A percentile compares a stretch with the other conserved stretches of the same genome.
Conservation (phyloP, 768 basidiomycete species). For the Scleroderma citrinum region DNA sequence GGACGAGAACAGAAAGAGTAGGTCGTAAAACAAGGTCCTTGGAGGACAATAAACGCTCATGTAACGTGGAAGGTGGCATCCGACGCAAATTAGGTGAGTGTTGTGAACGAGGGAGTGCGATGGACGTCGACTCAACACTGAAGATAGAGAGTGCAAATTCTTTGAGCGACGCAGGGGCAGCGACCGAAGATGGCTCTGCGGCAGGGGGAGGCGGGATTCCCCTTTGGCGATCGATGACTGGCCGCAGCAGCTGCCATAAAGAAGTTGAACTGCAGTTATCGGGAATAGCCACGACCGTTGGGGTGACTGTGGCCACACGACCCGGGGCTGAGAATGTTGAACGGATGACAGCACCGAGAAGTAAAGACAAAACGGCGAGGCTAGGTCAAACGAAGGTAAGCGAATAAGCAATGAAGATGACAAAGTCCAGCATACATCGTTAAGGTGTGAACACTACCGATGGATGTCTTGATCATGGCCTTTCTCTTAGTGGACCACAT, state of each 20-base stretch:
- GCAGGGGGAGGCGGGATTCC: slow-evolving; percentile 23
- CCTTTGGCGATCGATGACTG: slow-evolving; percentile 35
- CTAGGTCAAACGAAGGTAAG: slow-evolving; percentile 31
- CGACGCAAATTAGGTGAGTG: slow-evolving; percentile 19
- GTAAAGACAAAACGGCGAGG: slow-evolving; percentile 61
- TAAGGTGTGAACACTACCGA: slow-evolving; percentile 51
- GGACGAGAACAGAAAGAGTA: slow-evolving; percentile 18
- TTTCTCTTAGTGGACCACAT: slow-evolving; percentile 34
- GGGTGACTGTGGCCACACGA: slow-evolving; percentile 15
- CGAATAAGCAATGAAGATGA: slow-evolving; percentile 4
- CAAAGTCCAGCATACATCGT: slow-evolving; percentile 62
- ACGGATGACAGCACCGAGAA: slow-evolving; percentile 47
- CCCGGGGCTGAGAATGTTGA: slow-evolving; percentile 17
- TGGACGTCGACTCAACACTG: slow-evolving; percentile 38
- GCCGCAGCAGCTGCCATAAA: slow-evolving; percentile 39
- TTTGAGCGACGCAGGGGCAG: slow-evolving; percentile 27
- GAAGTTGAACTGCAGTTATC: slow-evolving; percentile 24
- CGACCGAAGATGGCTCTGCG: slow-evolving; percentile 20
- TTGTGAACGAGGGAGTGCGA: slow-evolving; percentile 18
- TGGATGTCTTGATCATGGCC: slow-evolving; percentile 28
- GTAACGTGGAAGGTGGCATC: slow-evolving; percentile 14
- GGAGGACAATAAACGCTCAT: slow-evolving; percentile 23
- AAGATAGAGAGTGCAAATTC: slow-evolving; percentile 50
- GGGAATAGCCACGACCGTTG: slow-evolving; percentile 12
- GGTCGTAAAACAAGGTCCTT: slow-evolving; percentile 36